phyloP scores from a whole-genome alignment of 148 eudicot species.

The Rhododendron vialii region DNA sequence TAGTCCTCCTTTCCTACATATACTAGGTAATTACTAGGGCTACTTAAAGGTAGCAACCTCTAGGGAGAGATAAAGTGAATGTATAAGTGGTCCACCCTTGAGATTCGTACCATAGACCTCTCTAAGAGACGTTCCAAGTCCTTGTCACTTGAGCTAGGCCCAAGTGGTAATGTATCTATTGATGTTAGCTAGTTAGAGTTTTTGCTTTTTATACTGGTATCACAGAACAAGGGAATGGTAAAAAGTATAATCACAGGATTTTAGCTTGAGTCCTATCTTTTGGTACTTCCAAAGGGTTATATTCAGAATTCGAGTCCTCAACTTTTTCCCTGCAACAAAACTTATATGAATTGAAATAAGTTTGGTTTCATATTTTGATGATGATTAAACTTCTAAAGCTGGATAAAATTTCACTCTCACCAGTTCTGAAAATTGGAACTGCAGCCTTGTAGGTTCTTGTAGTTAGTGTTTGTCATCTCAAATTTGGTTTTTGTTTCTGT shows the following conservation, averaged over 20 bases:
- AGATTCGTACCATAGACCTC: not conserved
- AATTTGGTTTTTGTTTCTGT: too few relatives aligned
- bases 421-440: too few relatives aligned
- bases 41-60: not conserved
- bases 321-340: not conserved
- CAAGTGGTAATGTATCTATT: not conserved
- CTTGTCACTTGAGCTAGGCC: not conserved
- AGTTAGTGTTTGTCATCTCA: too few relatives aligned
- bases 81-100: not conserved
- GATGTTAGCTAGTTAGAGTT: not conserved
- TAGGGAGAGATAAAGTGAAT: not conserved
- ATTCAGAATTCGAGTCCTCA: not conserved
- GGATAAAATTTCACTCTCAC: too few relatives aligned
- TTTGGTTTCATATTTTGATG: not conserved
- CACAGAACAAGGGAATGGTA: not conserved
- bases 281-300: too few relatives aligned
- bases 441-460: too few relatives aligned
- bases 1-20: not conserved
- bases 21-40: not conserved
- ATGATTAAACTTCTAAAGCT: too few relatives aligned
- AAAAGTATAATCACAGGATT: not conserved
- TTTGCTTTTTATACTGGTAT: not conserved
- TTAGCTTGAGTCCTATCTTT: too few relatives aligned
- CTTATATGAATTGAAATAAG: too few relatives aligned
- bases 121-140: not conserved